Evolutionary conservation across 2,329 filamentous ascomycete genomes (phyloP).

Genomic region (Cladophialophora exuberans): DNA sequence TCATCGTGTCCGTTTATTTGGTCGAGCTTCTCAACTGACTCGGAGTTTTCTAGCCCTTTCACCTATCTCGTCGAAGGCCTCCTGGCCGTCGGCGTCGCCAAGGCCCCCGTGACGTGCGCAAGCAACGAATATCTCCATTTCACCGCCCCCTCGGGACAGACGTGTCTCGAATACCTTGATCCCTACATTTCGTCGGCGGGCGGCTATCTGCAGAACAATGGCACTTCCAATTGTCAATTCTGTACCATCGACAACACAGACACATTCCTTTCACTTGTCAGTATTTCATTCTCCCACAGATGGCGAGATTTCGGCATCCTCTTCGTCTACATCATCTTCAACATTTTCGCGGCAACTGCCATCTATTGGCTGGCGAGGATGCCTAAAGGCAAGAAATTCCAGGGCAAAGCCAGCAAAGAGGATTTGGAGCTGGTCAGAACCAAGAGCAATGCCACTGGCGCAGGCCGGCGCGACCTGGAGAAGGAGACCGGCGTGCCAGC

Average conservation of each 20-base stretch:
- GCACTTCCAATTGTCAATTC: slow-evolving; percentile 58
- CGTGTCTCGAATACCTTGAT: slow-evolving; percentile 63
- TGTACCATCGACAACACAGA: slow-evolving; percentile 44
- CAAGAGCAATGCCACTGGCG: slow-evolving; percentile 5
- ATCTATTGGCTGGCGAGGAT: slow-evolving; percentile 61
- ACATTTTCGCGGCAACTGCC: slow-evolving; percentile 51
- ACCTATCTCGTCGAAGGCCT: slow-evolving; percentile 80
- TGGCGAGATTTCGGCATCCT: slow-evolving; percentile 61
- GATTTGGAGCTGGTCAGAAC: slow-evolving; percentile 13
- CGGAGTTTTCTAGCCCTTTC: slow-evolving; percentile 60
- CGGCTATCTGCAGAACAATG: slow-evolving; percentile 58
- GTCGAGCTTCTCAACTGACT: neutral
- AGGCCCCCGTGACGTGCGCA: slow-evolving; percentile 67
- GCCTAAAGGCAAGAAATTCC: slow-evolving; percentile 46
- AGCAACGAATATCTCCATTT: slow-evolving; percentile 70
- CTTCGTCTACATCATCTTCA: slow-evolving; percentile 58
- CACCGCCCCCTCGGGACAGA: slow-evolving; percentile 58
- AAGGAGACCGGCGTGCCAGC: neutral
- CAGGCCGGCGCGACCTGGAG: neutral
- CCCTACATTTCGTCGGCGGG: slow-evolving; percentile 50
- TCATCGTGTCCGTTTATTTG: neutral
- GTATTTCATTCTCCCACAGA: slow-evolving; percentile 47
- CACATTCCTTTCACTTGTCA: slow-evolving; percentile 55
- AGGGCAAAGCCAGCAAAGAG: slow-evolving; percentile 46
- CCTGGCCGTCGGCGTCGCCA: slow-evolving; percentile 69